These are phyloP conservation scores for fission yeast (Schizosaccharomyces pombe) DNA, from an alignment of 805 yeast species.

Conservation along the genomic window DNA sequence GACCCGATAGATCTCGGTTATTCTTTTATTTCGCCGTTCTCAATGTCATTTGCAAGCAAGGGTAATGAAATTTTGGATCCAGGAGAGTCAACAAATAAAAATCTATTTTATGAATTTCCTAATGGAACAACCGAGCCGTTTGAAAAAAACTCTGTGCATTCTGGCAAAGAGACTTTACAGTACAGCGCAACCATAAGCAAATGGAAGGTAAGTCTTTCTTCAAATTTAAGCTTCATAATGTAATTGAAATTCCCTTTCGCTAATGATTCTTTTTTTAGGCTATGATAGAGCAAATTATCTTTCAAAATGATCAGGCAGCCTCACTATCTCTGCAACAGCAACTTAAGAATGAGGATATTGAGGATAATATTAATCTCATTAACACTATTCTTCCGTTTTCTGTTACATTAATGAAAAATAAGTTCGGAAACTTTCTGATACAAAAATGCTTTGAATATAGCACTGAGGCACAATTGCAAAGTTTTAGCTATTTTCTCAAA, in stretches of 20 bases:
- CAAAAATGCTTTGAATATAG: constrained; percentile 20
- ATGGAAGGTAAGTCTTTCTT: not conserved
- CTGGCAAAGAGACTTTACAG: not conserved
- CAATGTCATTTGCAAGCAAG: not conserved
- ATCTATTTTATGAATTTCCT: not conserved
- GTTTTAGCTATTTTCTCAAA: constrained; percentile 7
- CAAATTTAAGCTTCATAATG: too few species aligned
- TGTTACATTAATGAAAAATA: constrained; percentile 17
- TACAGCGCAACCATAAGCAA: not conserved
- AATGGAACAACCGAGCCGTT: not conserved
- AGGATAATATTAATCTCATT: not conserved
- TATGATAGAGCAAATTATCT: constrained; percentile 15
- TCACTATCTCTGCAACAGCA: constrained; percentile 21
- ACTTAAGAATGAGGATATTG: constrained; percentile 14
- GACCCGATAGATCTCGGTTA: not conserved
- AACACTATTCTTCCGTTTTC: constrained; percentile 16
- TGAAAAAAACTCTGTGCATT: not conserved
- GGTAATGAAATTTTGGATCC: too few species aligned
- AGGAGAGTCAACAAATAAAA: too few species aligned
- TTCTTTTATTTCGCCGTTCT: not conserved
- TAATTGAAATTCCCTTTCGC: too few species aligned
- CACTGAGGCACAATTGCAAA: constrained; percentile 13
- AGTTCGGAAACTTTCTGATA: constrained; percentile 21
- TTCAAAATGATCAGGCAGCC: constrained; percentile 20
- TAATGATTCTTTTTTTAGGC: not conserved